These are phyloP conservation scores for Paramyrothecium sp. DNA, from an alignment of 2,329 filamentous ascomycete species.

Conservation along the genomic window DNA sequence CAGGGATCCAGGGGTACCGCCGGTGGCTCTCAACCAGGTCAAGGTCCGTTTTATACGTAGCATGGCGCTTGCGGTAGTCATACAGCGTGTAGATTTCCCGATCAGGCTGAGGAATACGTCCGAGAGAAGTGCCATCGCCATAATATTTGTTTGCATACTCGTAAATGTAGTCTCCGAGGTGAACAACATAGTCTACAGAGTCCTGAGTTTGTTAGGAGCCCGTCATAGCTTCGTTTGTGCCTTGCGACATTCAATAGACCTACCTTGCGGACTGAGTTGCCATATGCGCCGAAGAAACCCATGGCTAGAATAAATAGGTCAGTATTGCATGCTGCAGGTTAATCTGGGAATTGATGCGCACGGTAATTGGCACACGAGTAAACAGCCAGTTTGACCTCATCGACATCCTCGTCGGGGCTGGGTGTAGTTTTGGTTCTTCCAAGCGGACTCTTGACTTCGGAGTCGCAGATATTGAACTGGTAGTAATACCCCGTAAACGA, in stretches of 20 bases:
- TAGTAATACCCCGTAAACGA: constrained; percentile 68
- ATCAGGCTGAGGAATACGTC: not conserved
- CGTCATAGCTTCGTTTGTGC: not conserved
- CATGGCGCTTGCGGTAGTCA: constrained; percentile 41
- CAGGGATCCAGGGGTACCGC: constrained; percentile 43
- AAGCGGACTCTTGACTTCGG: constrained; percentile 58
- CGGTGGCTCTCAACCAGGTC: constrained; percentile 40
- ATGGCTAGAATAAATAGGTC: constrained; percentile 7
- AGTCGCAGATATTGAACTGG: constrained; percentile 67
- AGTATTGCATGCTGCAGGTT: not conserved
- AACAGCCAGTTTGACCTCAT: constrained; percentile 61
- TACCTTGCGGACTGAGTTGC: constrained; percentile 53
- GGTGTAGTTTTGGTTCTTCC: constrained; percentile 72
- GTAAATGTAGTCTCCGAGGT: too few relatives aligned
- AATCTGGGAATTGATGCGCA: not conserved
- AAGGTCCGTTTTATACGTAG: constrained; percentile 37
- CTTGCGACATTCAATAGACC: not conserved
- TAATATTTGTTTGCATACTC: constrained; percentile 32
- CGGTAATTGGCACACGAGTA: constrained; percentile 70
- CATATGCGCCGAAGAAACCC: constrained; percentile 60
- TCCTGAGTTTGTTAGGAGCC: constrained; percentile 25
- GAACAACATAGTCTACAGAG: constrained; percentile 58
- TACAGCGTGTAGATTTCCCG: constrained; percentile 26
- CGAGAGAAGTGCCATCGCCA: constrained; percentile 8
- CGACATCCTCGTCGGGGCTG: constrained; percentile 51